A percentile compares a stretch with the other conserved stretches of the same genome.
Conservation (phyloP, 75 land plant genomes). For the Pinus tabuliformis region DNA sequence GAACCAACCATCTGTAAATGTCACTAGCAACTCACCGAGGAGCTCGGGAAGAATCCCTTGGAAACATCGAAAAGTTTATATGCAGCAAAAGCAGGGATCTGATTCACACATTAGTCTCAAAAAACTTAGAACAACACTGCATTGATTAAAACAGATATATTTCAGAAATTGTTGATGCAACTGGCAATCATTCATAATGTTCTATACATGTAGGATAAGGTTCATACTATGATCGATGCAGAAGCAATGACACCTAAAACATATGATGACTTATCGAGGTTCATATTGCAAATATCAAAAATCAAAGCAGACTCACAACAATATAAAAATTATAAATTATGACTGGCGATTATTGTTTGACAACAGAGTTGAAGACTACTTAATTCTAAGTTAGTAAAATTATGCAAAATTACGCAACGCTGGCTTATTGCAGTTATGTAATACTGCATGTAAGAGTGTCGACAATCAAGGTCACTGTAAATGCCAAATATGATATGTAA, state of each 20-base stretch:
- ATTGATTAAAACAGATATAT: not conserved
- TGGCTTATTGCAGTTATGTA: no score
- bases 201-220: no score
- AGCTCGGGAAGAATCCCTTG: conserved; percentile 47
- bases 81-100: conserved; percentile 72
- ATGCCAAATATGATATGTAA: no score
- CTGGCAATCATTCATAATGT: not conserved
- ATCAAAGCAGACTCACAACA: not conserved
- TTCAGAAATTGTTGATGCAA: not conserved
- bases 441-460: no score
- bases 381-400: no score
- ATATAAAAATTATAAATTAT: no score
- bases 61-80: conserved; percentile 44
- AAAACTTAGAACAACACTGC: not conserved
- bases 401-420: no score
- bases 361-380: no score
- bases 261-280: not conserved
- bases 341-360: no score
- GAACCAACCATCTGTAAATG: no score
- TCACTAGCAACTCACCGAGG: conserved; percentile 57
- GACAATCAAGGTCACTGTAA: no score
- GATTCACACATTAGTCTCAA: conserved; percentile 5
- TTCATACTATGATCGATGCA: not conserved
- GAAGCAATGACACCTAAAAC: not conserved
- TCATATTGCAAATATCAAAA: not conserved